Base-by-base conservation (phyloP, 257 asterid genomes). In the Paulownia fortunei region DNA sequence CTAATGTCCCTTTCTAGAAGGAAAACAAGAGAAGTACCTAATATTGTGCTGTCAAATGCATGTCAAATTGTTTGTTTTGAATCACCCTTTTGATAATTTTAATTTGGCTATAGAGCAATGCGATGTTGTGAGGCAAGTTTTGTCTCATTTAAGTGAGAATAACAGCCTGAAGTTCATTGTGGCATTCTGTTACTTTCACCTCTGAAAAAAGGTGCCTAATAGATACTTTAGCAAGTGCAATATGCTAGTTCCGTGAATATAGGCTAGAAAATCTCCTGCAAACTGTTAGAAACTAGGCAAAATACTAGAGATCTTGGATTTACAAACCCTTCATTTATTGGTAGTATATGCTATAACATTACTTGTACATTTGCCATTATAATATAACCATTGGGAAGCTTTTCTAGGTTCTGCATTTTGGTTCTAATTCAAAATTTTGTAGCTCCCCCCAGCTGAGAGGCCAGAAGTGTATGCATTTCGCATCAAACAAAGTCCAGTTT, bases 1-100 rank as follows among this genome's bases (percentile, higher is more conserved):
- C 18, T 66, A 11, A 30, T 79, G 42, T 73, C 37, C 30, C 49
- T 72, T 64, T 30, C 60, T n/a, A 55, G 21, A 27, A 6, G 0
- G 56, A 37, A 41, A 37, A 39, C 69, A 5, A 52, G 69, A 37
- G 5, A 39, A 24, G 36, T 66, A 6, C 27, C 30, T 62, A 30
- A 13, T 27, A 47, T 42, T 77, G 46, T 60, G 56, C 56, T 47
- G 34, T 60, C 76, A 27, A 44, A 54, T 67, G 62, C 62, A 55
- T 56, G 37, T 68, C 59, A 21, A 18, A 18, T 55, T 19, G 63
- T 24, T 66, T 10, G 10, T 39, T 60, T 63, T 9, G 30, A 62
- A 10, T 47, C 68, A 49, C 10, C 8, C 10, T 42, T 7, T 13
- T 37, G 27, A 46, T 60, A 69, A 5, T n/a, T 32, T 58, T 78